Base-by-base conservation (phyloP, 2,329 filamentous ascomycete genomes). In the Bipolaris zeicola region DNA sequence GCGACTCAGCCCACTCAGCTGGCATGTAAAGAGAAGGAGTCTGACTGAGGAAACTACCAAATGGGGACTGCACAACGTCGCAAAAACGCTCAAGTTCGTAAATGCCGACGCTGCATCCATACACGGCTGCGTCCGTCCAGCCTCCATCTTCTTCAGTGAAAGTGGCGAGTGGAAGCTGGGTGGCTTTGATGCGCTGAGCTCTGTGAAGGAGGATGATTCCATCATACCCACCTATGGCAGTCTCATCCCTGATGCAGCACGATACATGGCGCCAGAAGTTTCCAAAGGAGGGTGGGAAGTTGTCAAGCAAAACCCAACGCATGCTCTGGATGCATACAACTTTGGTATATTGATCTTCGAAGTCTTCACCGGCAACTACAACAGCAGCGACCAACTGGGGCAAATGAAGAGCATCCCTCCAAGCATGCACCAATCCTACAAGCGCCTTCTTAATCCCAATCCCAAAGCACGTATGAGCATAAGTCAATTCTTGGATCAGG, bases 141-240 rank as follows among this genome's bases (percentile, higher is more conserved):
- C 90, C 0, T 96, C 94, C 0, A 83, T 99, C 62, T 99, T 93
- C 76, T 95, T 91, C 3, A 92, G 92, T 58, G 94, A 98, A 73
- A 97, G 95, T 71, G 95, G 95, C 55, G 95, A 99, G 78, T 99
- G 95, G 95, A 98, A 96, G 72, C 80, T 99, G 1, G 93, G 90
- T 18, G 95, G 95, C 0, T 96, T 99, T 66, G 95, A 99, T 65
- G 85, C 96, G 5, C 77, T 98, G 57, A 98, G 93, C 78, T 97
- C 90, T 36, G 88, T 98, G 79, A 98, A 97, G 70, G 95, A 98
- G 55, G 93, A 98, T 60, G 92, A 98, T 67, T 92, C 93, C 8
- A 83, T 96, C 45, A 93, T 99, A 70, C 97, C 96, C 72, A 95
- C 86, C 48, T 96, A 93, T 71, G 94, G 93, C 58, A 92, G 91